Evolutionary conservation across 345 rosid species (phyloP).

Genomic region (Syzygium grande): DNA sequence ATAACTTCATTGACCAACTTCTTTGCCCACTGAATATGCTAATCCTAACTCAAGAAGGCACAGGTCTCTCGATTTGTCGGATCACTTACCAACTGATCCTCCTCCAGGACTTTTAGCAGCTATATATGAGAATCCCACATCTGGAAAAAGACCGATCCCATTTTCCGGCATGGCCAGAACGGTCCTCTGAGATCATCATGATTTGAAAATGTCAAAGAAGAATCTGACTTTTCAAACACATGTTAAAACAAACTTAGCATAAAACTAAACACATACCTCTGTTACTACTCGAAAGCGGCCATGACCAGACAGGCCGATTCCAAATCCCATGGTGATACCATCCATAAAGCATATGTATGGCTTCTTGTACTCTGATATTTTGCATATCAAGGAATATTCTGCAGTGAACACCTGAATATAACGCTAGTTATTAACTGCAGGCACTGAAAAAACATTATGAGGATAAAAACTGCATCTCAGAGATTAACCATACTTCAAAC

Average conservation of each 20-base stretch:
- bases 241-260: neutral
- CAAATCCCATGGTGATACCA: conserved; percentile 95
- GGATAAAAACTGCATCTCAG: neutral
- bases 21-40: neutral
- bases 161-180: conserved; percentile 98
- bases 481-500: neutral
- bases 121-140: conserved; percentile 88
- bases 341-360: conserved; percentile 91
- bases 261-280: conserved; percentile 38
- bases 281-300: conserved; percentile 83
- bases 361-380: conserved; percentile 74
- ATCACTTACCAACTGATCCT: conserved; percentile 73
- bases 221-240: neutral
- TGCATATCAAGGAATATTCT: conserved; percentile 85
- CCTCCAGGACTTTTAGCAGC: conserved; percentile 90
- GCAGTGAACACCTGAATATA: conserved; percentile 64
- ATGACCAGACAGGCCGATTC: conserved; percentile 90
- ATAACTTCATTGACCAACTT: neutral
- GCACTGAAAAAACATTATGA: neutral
- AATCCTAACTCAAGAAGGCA: neutral
- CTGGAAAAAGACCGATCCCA: conserved; percentile 94
- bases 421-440: neutral
- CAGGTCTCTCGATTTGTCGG: neutral
- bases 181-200: conserved; percentile 39
- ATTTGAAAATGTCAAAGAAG: neutral